Evolutionary conservation across 2,329 filamentous ascomycete species (phyloP).

Genomic region (Alternaria triticina): DNA sequence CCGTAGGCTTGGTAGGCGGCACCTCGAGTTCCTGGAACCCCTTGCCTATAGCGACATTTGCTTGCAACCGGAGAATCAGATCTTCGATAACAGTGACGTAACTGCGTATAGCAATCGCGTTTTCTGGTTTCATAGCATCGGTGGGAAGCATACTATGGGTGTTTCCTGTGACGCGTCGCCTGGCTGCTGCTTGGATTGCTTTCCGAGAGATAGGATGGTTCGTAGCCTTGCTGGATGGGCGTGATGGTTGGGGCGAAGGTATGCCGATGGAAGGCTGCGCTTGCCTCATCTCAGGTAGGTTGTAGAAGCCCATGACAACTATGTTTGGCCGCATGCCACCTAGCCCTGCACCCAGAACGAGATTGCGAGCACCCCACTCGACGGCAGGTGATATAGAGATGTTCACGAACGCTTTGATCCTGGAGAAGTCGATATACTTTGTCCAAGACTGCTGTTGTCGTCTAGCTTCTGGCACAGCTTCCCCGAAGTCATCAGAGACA

Average conservation of each 20-base stretch:
- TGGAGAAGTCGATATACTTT: conserved; percentile 84
- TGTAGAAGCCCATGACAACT: conserved; percentile 79
- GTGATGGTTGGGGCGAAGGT: conserved; percentile 54
- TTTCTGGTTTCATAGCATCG: conserved; percentile 71
- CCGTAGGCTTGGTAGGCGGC: conserved; percentile 55
- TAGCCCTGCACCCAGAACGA: conserved; percentile 80
- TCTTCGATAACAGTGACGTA: conserved; percentile 88
- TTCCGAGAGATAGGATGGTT: conserved; percentile 37
- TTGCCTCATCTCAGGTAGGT: conserved; percentile 75
- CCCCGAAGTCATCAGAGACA: conserved; percentile 80
- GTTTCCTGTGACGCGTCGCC: conserved; percentile 56
- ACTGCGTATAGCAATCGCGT: conserved; percentile 70
- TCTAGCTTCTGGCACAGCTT: conserved; percentile 79
- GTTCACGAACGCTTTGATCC: conserved; percentile 89
- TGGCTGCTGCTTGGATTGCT: conserved; percentile 42
- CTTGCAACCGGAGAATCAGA: conserved; percentile 74
- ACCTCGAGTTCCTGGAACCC: conserved; percentile 80
- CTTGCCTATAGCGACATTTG: conserved; percentile 85
- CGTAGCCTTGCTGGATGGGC: conserved; percentile 37
- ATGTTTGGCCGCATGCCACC: conserved; percentile 92
- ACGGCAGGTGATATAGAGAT: conserved; percentile 81
- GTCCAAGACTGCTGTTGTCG: conserved; percentile 83
- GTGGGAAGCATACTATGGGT: conserved; percentile 69
- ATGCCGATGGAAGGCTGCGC: conserved; percentile 65
- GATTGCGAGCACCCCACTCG: conserved; percentile 84